phyloP scores from a whole-genome alignment of 2,329 filamentous ascomycete genomes.

The Xylariaceae sp. region DNA sequence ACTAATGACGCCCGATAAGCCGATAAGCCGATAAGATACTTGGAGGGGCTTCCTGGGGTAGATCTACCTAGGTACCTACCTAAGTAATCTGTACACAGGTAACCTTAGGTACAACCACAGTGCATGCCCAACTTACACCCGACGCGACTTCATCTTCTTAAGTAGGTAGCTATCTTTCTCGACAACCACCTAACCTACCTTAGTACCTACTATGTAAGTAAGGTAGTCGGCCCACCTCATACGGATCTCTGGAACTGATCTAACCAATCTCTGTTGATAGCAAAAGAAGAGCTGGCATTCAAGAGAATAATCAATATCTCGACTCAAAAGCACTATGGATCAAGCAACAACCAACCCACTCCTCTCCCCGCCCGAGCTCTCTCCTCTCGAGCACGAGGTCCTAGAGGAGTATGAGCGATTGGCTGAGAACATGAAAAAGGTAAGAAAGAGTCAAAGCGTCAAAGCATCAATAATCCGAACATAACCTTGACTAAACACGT shows the following conservation, averaged over 20 bases:
- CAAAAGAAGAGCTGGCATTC: neutral
- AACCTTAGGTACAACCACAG: too few relatives aligned
- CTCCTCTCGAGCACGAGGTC: conserved; percentile 85
- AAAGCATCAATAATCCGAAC: neutral
- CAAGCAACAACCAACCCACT: conserved; percentile 18
- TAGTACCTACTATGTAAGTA: too few relatives aligned
- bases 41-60: too few relatives aligned
- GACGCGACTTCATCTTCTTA: too few relatives aligned
- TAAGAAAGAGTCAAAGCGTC: conserved; percentile 33
- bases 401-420: conserved; percentile 88
- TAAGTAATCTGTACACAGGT: too few relatives aligned
- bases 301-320: neutral
- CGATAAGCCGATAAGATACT: too few relatives aligned
- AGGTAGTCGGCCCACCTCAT: too few relatives aligned
- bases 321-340: conserved; percentile 11
- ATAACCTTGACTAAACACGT: neutral
- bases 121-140: too few relatives aligned
- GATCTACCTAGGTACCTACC: too few relatives aligned
- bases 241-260: neutral
- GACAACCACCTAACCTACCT: too few relatives aligned
- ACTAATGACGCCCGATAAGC: too few relatives aligned
- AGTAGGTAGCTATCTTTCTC: too few relatives aligned
- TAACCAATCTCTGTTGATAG: neutral
- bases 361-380: conserved; percentile 50
- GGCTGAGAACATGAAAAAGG: conserved; percentile 86